phyloP scores from a whole-genome alignment of 441 rosid species.

The Croton laevigatus region DNA sequence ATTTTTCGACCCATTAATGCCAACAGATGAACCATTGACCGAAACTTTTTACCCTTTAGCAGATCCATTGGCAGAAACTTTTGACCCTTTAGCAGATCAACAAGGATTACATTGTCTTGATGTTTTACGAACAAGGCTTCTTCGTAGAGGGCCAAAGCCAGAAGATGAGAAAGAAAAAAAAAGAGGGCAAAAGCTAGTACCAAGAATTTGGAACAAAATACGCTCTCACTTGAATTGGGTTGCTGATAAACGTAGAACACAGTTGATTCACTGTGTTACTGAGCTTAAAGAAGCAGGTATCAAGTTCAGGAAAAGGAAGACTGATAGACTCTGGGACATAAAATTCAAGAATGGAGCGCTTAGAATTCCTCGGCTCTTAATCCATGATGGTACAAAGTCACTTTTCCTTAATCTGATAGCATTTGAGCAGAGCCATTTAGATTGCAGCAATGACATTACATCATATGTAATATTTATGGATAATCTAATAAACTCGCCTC shows the following conservation, averaged over 20 bases:
- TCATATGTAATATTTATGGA: slow-evolving; percentile 85
- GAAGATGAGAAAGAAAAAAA: too few relatives aligned
- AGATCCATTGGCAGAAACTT: too few relatives aligned
- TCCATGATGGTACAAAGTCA: slow-evolving; percentile 87
- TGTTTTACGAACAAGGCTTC: slow-evolving; percentile 64
- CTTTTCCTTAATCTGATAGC: slow-evolving; percentile 84
- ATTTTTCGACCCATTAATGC: slow-evolving; percentile 80
- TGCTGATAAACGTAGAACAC: slow-evolving; percentile 74
- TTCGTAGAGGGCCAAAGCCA: slow-evolving; percentile 57
- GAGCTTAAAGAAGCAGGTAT: slow-evolving; percentile 83
- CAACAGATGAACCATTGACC: slow-evolving; percentile 76
- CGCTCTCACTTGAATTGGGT: slow-evolving; percentile 51
- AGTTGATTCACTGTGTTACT: slow-evolving; percentile 72
- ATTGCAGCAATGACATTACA: slow-evolving; percentile 70
- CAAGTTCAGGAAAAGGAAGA: slow-evolving; percentile 60
- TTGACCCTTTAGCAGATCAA: slow-evolving; percentile 62
- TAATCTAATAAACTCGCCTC: slow-evolving; percentile 73
- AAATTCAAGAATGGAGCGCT: slow-evolving; percentile 68
- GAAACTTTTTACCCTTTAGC: too few relatives aligned
- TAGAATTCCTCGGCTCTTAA: slow-evolving; percentile 63
- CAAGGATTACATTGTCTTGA: slow-evolving; percentile 76
- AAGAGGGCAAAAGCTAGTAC: too few relatives aligned
- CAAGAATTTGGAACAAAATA: slow-evolving; percentile 48
- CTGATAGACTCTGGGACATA: slow-evolving; percentile 84
- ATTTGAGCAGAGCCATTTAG: slow-evolving; percentile 74